These are phyloP conservation scores for Lathyrus tuberosus DNA, from an alignment of 306 rosid species.

Conservation along the genomic window DNA sequence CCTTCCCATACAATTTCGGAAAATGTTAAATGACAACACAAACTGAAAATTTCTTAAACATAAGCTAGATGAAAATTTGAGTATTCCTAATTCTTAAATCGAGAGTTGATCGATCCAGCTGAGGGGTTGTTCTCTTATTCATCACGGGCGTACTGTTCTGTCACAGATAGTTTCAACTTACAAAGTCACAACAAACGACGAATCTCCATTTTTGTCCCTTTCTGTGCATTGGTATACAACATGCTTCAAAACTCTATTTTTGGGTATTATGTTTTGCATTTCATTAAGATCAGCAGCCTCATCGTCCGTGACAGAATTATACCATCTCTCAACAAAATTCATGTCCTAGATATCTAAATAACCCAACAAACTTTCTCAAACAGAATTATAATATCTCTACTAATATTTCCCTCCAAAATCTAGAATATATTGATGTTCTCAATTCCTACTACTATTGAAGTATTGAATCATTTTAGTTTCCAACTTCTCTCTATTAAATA, in stretches of 20 bases:
- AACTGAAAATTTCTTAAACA: background rate
- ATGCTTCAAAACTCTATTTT: background rate
- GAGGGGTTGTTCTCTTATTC: conserved; percentile 20
- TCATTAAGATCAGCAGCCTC: background rate
- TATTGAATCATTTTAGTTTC: no score
- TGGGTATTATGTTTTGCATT: background rate
- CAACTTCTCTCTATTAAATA: no score
- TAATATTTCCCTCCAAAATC: no score
- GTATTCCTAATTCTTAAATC: background rate
- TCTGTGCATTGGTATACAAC: background rate
- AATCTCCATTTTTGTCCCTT: conserved; percentile 7
- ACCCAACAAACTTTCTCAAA: no score
- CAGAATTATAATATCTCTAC: no score
- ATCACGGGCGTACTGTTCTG: conserved; percentile 49
- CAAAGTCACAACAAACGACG: conserved; percentile 2
- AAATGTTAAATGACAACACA: background rate
- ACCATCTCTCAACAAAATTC: no score
- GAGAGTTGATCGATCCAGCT: background rate
- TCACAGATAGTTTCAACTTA: conserved; percentile 22
- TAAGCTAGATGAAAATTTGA: background rate
- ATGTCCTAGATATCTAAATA: no score
- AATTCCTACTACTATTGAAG: no score
- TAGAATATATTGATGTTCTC: no score
- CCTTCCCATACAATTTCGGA: no score
- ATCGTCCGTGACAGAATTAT: no score